Evolutionary conservation across 2,329 filamentous ascomycete species (phyloP).

Genomic region (Cryphonectria nitschkei): DNA sequence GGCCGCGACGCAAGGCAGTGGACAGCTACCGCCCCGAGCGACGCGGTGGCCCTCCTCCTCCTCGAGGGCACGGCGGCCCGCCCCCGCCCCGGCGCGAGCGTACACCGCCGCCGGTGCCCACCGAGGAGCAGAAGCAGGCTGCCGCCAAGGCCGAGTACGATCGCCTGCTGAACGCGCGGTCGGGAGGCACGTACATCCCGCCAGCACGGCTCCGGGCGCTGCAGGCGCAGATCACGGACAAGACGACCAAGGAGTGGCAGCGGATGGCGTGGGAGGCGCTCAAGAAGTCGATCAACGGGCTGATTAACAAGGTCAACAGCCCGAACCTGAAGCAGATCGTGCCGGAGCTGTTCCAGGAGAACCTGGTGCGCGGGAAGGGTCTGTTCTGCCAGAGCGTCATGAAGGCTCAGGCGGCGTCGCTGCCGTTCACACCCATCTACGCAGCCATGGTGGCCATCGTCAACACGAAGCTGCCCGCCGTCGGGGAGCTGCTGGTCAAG

Average conservation of each 20-base stretch:
- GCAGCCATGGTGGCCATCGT: slow-evolving; percentile 95
- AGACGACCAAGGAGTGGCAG: slow-evolving; percentile 94
- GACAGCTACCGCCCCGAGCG: slow-evolving; percentile 54
- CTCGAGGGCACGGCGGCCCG: slow-evolving; percentile 4
- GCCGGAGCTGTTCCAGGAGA: slow-evolving; percentile 93
- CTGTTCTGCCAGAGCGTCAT: slow-evolving; percentile 95
- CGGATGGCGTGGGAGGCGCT: slow-evolving; percentile 98
- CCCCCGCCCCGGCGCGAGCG: slow-evolving; percentile 34
- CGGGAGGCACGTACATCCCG: slow-evolving; percentile 94
- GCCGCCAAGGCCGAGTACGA: slow-evolving; percentile 91
- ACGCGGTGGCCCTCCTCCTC: slow-evolving; percentile 8
- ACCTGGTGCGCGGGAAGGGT: slow-evolving; percentile 86
- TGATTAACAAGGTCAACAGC: slow-evolving; percentile 99
- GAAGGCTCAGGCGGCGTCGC: slow-evolving; percentile 95
- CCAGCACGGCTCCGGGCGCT: slow-evolving; percentile 87
- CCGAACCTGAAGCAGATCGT: slow-evolving; percentile 98
- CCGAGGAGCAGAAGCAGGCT: slow-evolving; percentile 84
- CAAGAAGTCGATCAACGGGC: slow-evolving; percentile 97
- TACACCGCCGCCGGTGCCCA: slow-evolving; percentile 49
- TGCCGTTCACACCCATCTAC: slow-evolving; percentile 96
- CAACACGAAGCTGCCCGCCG: slow-evolving; percentile 94
- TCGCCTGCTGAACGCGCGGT: slow-evolving; percentile 88
- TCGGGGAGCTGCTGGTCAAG: slow-evolving; percentile 87
- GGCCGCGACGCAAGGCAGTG: slow-evolving; percentile 46
- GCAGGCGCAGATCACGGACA: slow-evolving; percentile 96